phyloP scores from a whole-genome alignment of 805 yeast species.

The Clavispora asparagi region DNA sequence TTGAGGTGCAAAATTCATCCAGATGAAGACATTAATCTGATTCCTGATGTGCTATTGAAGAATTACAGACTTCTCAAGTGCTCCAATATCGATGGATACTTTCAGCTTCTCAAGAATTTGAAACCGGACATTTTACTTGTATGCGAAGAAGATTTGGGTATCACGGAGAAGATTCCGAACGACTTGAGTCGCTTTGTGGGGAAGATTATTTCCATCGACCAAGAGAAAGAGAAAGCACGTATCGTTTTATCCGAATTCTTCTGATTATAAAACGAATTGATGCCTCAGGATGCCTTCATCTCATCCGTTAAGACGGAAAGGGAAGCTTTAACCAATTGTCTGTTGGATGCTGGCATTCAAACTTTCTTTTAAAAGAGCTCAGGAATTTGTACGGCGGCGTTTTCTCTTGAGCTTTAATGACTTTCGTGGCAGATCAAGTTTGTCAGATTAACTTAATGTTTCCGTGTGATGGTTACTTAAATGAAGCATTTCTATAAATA shows the following conservation, averaged over 20 bases:
- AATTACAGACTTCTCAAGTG: conserved; percentile 38
- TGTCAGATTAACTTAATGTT: too few relatives aligned
- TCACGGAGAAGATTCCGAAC: conserved; percentile 21
- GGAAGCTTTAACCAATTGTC: too few relatives aligned
- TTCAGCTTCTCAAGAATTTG: conserved; percentile 33
- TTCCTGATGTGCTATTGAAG: conserved; percentile 21
- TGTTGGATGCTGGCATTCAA: too few relatives aligned
- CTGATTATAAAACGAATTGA: background rate
- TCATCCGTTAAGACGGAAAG: too few relatives aligned
- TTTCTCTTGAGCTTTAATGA: too few relatives aligned
- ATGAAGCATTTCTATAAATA: too few relatives aligned
- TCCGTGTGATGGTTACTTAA: too few relatives aligned
- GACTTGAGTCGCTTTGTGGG: conserved; percentile 36
- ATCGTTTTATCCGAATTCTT: background rate
- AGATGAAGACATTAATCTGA: conserved; percentile 2
- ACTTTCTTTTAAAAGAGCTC: too few relatives aligned
- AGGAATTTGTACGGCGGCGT: too few relatives aligned
- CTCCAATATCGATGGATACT: conserved; percentile 36
- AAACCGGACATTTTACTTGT: conserved; percentile 37
- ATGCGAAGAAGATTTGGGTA: conserved; percentile 40
- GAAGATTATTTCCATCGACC: conserved; percentile 28
- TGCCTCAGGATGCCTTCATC: too few relatives aligned
- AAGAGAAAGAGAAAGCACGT: conserved; percentile 15
- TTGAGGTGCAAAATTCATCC: conserved; percentile 19
- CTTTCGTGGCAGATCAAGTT: too few relatives aligned